Evolutionary conservation across 2,329 filamentous ascomycete species (phyloP), one percentile per base, ranked within the genome.

Genomic region (Aspergillus viridinutans): DNA sequence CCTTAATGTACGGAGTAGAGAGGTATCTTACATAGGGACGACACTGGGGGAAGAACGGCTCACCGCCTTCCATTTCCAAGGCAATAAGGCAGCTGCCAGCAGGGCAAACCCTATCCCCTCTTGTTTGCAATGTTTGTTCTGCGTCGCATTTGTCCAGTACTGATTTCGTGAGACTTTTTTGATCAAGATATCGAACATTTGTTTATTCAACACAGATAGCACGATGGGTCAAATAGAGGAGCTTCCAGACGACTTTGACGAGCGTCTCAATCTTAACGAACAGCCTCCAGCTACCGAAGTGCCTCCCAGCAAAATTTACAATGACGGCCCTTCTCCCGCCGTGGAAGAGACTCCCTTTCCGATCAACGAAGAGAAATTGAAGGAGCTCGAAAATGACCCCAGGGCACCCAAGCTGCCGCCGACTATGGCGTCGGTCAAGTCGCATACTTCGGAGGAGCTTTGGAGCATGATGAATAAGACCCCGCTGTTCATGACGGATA

Each of bases 401-500:
- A 61, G 63, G 23, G 68, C 70, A 56, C 70, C 82, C 5, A 73
- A 76, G 12, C 74, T 87, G 59, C 85, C 86, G 4, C 84, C 85
- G 0, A 77, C 75, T 4, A 84, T 86, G 78, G 82, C 81, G 20
- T 80, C 80, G 2, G 76, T 84, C 48, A 81, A 80, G 58, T 78
- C 80, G 55, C 80, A 85, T 67, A 80, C 80, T 4, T 78, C 78
- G 0, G 83, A 87, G 50, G 84, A 89, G 62, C 75, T 90, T 38
- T 68, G 87, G 43, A 76, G 80, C 49, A 83, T 88, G 66, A 79
- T 90, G 76, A 89, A 88, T 68, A 84, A 85, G 62, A 81, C 83
- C 50, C 94, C 94, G 6, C 83, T 99, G 40, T 99, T 99, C 81
- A 99, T 99, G 94, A 97, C 92, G 29, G 87, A 90, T 64, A 81